Evolutionary conservation across 306 rosid species (phyloP).

Genomic region (Trifolium pratense): DNA sequence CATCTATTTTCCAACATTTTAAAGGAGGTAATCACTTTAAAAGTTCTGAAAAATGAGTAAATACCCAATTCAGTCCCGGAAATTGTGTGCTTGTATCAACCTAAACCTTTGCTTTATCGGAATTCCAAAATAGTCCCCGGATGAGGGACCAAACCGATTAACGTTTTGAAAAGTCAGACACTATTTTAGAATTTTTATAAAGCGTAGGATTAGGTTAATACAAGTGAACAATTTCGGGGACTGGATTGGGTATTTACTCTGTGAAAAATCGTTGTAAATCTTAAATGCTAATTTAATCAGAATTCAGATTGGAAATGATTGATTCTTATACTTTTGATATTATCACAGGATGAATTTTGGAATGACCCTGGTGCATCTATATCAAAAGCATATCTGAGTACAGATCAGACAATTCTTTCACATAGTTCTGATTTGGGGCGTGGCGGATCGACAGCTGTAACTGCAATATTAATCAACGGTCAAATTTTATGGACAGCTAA

Average conservation of each 20-base stretch:
- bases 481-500: slow-evolving; percentile 44
- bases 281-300: slow-evolving; percentile 12
- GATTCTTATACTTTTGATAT: slow-evolving; percentile 36
- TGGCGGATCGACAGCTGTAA: slow-evolving; percentile 94
- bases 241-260: not conserved
- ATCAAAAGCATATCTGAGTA: slow-evolving; percentile 78
- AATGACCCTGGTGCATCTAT: slow-evolving; percentile 64
- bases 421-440: slow-evolving; percentile 83
- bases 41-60: slow-evolving; percentile 1
- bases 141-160: not conserved
- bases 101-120: not conserved
- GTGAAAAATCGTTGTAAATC: slow-evolving; percentile 1
- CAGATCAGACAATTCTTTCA: slow-evolving; percentile 85
- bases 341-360: slow-evolving; percentile 21
- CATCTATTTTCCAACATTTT: slow-evolving; percentile 73
- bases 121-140: not conserved
- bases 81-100: not conserved
- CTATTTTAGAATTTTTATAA: not conserved
- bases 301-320: slow-evolving; percentile 1
- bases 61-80: not conserved
- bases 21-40: slow-evolving; percentile 63
- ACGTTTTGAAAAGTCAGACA: not conserved
- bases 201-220: not conserved
- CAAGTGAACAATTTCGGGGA: not conserved
- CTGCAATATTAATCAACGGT: slow-evolving; percentile 77